phyloP scores from a whole-genome alignment of 2,329 filamentous ascomycete species.

The Aureobasidium vineae region DNA sequence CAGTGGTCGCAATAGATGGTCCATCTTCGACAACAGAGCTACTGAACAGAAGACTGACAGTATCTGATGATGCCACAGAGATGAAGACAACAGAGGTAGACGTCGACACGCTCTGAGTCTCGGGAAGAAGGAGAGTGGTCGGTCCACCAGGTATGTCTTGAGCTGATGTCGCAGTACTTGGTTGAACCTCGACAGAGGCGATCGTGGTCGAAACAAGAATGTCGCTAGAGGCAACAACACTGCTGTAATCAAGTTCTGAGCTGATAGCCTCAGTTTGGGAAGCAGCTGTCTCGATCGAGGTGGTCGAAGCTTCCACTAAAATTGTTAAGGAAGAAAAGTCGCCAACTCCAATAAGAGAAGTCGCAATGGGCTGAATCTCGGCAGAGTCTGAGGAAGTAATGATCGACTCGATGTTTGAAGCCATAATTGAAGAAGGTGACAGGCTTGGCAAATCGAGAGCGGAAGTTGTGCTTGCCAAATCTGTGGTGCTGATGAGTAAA shows the following conservation, averaged over 20 bases:
- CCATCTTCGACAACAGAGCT: neutral
- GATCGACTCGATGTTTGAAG: neutral
- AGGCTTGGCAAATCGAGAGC: neutral
- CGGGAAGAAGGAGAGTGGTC: neutral
- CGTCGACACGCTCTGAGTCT: neutral
- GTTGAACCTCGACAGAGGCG: neutral
- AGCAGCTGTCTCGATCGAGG: neutral
- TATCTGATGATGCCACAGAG: neutral
- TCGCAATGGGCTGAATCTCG: neutral
- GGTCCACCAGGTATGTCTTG: neutral
- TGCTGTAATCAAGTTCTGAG: neutral
- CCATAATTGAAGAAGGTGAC: neutral
- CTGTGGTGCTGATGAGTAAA: neutral
- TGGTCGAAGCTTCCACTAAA: neutral
- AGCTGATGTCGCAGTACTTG: neutral
- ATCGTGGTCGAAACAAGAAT: neutral
- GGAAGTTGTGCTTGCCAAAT: neutral
- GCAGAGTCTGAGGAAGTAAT: neutral
- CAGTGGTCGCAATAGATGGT: neutral
- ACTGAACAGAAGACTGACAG: neutral
- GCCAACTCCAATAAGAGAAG: neutral
- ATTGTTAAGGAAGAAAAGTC: neutral
- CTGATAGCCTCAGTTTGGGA: neutral
- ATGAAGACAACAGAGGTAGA: neutral
- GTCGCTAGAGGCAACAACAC: neutral